phyloP scores from a whole-genome alignment of 176 grass and related monocot genomes.

The Hordeum marinum region DNA sequence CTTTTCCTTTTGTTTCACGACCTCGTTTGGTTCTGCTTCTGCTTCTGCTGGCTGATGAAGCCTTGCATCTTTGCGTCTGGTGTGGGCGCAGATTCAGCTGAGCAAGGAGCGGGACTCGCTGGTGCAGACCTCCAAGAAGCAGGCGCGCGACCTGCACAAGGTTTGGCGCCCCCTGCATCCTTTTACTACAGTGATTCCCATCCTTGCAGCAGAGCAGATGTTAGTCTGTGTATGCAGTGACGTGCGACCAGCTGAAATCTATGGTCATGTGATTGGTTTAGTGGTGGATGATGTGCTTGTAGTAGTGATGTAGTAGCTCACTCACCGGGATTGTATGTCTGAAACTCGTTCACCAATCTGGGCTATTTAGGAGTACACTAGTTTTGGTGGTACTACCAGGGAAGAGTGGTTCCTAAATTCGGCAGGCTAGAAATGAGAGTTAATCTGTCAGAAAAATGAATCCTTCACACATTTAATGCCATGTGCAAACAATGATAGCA shows the following conservation, averaged over 20 bases:
- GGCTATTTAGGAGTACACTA: not conserved
- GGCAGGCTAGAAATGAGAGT: not conserved
- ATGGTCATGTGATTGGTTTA: not conserved
- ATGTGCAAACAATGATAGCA: not conserved
- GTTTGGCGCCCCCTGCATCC: not conserved
- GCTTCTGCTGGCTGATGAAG: not conserved
- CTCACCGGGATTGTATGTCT: too few relatives aligned
- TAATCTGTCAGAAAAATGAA: not conserved
- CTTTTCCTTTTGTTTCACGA: too few relatives aligned
- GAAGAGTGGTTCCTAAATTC: not conserved
- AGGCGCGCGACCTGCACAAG: slow-evolving; percentile 78
- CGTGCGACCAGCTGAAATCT: not conserved
- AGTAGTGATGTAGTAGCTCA: too few relatives aligned
- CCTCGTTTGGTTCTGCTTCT: not conserved
- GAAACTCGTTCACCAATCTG: not conserved
- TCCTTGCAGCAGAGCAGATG: not conserved
- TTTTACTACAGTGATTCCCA: not conserved
- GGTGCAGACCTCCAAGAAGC: slow-evolving; percentile 69
- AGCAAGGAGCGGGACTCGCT: slow-evolving; percentile 77
- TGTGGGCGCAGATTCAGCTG: slow-evolving; percentile 57
- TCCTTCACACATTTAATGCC: not conserved
- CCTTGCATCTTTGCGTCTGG: not conserved
- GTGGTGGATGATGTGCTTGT: too few relatives aligned
- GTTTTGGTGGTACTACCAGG: not conserved
- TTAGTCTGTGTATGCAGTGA: not conserved